phyloP scores from a whole-genome alignment of 2,329 filamentous ascomycete species.

The Dothiorella sarmentorum region DNA sequence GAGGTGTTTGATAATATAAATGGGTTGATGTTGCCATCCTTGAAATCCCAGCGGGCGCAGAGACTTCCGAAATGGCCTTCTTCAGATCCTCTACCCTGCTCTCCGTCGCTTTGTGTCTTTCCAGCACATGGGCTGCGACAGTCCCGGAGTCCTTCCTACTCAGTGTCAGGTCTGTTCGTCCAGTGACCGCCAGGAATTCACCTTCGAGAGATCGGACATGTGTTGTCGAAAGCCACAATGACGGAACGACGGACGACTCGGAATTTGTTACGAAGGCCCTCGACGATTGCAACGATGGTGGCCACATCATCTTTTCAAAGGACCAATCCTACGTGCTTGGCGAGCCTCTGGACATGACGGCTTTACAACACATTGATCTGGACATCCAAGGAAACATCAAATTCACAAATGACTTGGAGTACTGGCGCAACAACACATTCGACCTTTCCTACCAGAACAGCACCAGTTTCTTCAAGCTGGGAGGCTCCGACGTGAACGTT shows the following conservation, averaged over 20 bases:
- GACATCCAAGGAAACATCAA: slow-evolving; percentile 25
- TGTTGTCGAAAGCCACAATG: slow-evolving; percentile 20
- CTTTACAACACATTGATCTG: slow-evolving; percentile 19
- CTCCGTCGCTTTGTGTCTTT: not conserved
- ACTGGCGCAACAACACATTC: slow-evolving; percentile 65
- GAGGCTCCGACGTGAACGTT: slow-evolving; percentile 63
- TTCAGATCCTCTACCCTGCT: not conserved
- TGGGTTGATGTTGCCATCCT: not conserved
- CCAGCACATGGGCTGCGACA: not conserved
- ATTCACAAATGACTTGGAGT: slow-evolving; percentile 64
- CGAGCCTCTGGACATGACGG: slow-evolving; percentile 20
- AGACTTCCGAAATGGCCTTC: not conserved
- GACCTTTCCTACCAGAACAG: slow-evolving; percentile 63
- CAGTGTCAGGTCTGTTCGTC: slow-evolving; percentile 21
- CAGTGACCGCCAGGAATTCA: slow-evolving; percentile 19
- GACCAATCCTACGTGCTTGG: slow-evolving; percentile 20
- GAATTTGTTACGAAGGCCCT: slow-evolving; percentile 19
- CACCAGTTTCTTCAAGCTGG: slow-evolving; percentile 64
- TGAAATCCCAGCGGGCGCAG: too few relatives aligned
- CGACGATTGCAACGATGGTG: slow-evolving; percentile 20
- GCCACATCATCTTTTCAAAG: slow-evolving; percentile 21
- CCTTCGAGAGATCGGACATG: slow-evolving; percentile 22
- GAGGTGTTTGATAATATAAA: not conserved
- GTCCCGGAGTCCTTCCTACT: slow-evolving; percentile 21
- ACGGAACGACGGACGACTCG: slow-evolving; percentile 1